Conservation (phyloP, 805 yeast genomes). For the Metschnikowia reukaufii region DNA sequence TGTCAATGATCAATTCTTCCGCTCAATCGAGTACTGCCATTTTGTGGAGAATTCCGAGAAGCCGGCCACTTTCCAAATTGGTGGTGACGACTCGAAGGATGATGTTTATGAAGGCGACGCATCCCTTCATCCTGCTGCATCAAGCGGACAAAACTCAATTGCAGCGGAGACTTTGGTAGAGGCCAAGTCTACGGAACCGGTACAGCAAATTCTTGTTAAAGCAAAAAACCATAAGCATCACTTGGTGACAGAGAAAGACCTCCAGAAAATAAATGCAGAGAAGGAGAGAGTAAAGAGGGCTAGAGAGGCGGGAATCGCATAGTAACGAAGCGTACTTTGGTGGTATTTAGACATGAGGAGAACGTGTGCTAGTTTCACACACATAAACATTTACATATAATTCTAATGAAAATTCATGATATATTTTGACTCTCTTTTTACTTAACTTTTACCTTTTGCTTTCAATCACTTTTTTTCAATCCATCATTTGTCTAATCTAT, state of each 20-base stretch:
- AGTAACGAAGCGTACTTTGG: background rate
- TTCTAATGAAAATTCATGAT: background rate
- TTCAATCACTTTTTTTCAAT: background rate
- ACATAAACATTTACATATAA: background rate
- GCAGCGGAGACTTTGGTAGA: conserved; percentile 1
- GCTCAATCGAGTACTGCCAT: conserved; percentile 56
- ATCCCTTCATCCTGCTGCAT: background rate
- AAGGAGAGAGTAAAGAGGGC: conserved; percentile 22
- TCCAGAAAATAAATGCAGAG: conserved; percentile 38
- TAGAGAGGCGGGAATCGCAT: conserved; percentile 17
- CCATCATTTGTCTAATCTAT: too few relatives aligned
- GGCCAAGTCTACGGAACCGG: background rate
- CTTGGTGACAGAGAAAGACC: conserved; percentile 65
- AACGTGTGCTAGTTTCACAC: background rate
- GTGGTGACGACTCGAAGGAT: conserved; percentile 1
- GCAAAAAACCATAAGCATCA: conserved; percentile 59
- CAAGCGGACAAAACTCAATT: background rate
- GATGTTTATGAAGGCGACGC: background rate
- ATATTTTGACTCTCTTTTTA: background rate
- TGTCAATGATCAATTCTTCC: conserved; percentile 56
- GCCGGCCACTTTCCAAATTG: conserved; percentile 6
- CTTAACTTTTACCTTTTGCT: background rate
- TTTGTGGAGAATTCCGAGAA: conserved; percentile 18
- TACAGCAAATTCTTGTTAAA: conserved; percentile 9
- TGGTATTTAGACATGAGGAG: background rate